Evolutionary conservation across 306 rosid species (phyloP).

Genomic region (Morella rubra): DNA sequence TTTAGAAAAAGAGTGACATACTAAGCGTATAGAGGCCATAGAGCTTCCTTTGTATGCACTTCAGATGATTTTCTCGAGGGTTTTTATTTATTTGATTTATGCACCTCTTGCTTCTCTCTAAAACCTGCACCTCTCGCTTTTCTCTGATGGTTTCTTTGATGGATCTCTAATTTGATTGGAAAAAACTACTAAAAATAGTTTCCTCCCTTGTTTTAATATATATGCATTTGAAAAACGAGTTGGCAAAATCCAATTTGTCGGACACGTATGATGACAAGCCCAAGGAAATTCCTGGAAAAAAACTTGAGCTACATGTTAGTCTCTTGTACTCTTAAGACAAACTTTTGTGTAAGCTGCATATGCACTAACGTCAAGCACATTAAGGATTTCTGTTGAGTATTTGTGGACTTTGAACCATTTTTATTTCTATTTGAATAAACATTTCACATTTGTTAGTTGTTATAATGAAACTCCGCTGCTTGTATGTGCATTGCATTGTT

Average conservation of each 20-base stretch:
- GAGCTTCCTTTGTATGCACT: not conserved
- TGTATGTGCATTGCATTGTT: not conserved
- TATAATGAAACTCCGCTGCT: not conserved
- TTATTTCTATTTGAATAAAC: not conserved
- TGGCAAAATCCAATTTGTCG: not conserved
- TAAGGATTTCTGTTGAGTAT: not conserved
- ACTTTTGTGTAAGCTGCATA: not conserved
- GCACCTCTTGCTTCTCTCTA: not conserved
- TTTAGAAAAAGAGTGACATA: not conserved
- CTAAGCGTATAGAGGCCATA: not conserved
- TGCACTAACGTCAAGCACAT: not conserved
- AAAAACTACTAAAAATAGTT: not conserved
- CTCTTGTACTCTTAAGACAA: not conserved
- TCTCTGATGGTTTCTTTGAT: not conserved
- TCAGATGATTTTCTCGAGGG: not conserved
- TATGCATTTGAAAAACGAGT: not conserved
- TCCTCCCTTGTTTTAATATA: not conserved
- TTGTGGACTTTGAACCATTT: not conserved
- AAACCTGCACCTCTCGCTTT: not conserved
- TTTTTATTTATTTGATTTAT: not conserved
- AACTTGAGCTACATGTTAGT: not conserved
- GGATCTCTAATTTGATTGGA: not conserved
- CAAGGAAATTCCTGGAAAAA: not conserved
- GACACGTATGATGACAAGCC: not conserved
- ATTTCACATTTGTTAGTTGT: not conserved